Evolutionary conservation across 2,329 filamentous ascomycete species (phyloP).

Genomic region (Colletotrichum melonis): DNA sequence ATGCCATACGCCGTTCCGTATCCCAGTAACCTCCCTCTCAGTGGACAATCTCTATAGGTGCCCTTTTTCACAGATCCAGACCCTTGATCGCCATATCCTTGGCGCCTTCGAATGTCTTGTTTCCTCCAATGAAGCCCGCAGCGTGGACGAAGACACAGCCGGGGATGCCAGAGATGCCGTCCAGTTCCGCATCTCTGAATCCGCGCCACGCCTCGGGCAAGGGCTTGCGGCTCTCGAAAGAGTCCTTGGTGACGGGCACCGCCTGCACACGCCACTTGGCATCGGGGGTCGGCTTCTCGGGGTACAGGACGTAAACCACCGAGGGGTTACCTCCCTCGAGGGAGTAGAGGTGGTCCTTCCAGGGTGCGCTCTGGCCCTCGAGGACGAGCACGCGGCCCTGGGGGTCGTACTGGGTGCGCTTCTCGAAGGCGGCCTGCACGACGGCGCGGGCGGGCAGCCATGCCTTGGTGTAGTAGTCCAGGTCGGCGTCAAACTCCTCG

Average conservation of each 20-base stretch:
- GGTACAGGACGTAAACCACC: slow-evolving; percentile 90
- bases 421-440: slow-evolving; percentile 80
- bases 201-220: slow-evolving; percentile 94
- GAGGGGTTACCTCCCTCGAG: slow-evolving; percentile 74
- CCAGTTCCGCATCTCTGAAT: slow-evolving; percentile 86
- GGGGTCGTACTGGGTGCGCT: slow-evolving; percentile 74
- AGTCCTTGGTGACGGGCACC: slow-evolving; percentile 85
- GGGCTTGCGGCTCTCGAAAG: slow-evolving; percentile 91
- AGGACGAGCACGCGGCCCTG: slow-evolving; percentile 86
- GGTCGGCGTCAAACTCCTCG: slow-evolving; percentile 84
- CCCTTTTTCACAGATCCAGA: slow-evolving; percentile 50
- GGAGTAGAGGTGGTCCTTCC: slow-evolving; percentile 95
- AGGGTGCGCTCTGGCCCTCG: slow-evolving; percentile 81
- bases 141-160: slow-evolving; percentile 95
- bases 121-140: slow-evolving; percentile 94
- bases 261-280: slow-evolving; percentile 95
- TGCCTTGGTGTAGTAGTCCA: slow-evolving; percentile 78
- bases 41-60: background rate
- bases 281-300: slow-evolving; percentile 79
- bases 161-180: slow-evolving; percentile 73
- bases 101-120: slow-evolving; percentile 90
- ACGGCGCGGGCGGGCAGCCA: slow-evolving; percentile 91
- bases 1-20: slow-evolving; percentile 32
- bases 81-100: slow-evolving; percentile 87
- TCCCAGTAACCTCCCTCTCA: slow-evolving; percentile 5